phyloP scores from a whole-genome alignment of 495 filamentous ascomycete species.

The Parathielavia appendiculata region DNA sequence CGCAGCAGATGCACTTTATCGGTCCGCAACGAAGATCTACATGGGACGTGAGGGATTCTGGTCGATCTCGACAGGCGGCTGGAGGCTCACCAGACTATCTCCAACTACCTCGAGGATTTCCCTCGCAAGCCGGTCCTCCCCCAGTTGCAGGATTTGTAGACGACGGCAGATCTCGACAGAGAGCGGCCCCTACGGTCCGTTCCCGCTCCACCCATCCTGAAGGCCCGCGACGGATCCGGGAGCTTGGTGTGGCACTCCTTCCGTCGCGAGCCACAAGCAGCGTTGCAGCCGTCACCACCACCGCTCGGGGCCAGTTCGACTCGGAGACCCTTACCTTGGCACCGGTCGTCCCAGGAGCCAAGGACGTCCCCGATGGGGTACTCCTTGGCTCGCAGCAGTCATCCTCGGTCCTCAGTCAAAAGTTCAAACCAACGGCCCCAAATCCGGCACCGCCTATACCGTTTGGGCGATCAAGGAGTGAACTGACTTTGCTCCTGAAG shows the following conservation, averaged over 20 bases:
- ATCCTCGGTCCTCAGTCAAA: constrained; percentile 27
- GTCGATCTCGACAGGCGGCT: neutral
- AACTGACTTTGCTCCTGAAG: constrained; percentile 47
- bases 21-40: constrained; percentile 18
- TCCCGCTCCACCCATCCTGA: constrained; percentile 31
- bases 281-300: constrained; percentile 31
- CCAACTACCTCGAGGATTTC: neutral
- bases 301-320: constrained; percentile 36
- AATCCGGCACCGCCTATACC: constrained; percentile 32
- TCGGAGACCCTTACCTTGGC: constrained; percentile 26
- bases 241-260: constrained; percentile 12
- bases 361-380: constrained; percentile 26
- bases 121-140: neutral
- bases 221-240: constrained; percentile 4
- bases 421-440: constrained; percentile 38
- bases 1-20: constrained; percentile 7
- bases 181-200: constrained; percentile 29
- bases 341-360: constrained; percentile 17
- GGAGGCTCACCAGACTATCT: constrained; percentile 2
- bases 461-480: constrained; percentile 46
- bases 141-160: constrained; percentile 30
- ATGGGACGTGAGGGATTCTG: constrained; percentile 18
- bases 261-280: constrained; percentile 25
- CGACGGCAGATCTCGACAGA: constrained; percentile 11
- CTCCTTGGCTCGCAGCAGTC: constrained; percentile 24